Conservation (phyloP, 805 yeast species). For the Phaffomyces antillensis region DNA sequence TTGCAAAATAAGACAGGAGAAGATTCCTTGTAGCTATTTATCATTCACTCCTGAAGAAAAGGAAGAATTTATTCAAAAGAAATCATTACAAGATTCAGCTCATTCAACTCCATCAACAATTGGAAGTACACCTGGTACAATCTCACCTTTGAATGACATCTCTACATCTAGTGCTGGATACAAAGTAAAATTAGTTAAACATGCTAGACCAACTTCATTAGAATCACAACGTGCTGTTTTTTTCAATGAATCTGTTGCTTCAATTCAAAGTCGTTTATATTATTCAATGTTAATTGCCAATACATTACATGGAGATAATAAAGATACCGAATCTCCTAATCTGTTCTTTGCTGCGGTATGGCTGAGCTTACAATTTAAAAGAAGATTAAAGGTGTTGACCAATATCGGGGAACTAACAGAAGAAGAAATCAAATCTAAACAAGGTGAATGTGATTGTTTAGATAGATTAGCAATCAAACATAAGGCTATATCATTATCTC, state of each 20-base stretch:
- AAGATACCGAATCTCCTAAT: conserved; percentile 6
- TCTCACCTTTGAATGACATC: background rate
- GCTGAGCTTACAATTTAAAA: conserved; percentile 13
- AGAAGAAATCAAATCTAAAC: background rate
- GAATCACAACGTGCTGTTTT: conserved; percentile 11
- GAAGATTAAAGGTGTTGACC: conserved; percentile 5
- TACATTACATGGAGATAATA: conserved; percentile 4
- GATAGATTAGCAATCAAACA: background rate
- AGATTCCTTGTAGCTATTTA: conserved; percentile 21
- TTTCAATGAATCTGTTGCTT: conserved; percentile 8
- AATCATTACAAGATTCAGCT: background rate
- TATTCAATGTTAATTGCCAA: conserved; percentile 8
- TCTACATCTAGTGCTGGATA: background rate
- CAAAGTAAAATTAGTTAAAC: conserved; percentile 8
- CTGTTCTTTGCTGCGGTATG: conserved; percentile 10
- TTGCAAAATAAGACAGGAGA: conserved; percentile 27
- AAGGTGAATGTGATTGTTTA: conserved; percentile 2
- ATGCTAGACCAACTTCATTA: conserved; percentile 2
- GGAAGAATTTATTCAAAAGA: conserved; percentile 10
- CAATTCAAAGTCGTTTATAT: conserved; percentile 7
- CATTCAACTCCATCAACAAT: conserved; percentile 4
- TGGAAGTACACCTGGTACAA: background rate
- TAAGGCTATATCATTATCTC: conserved; percentile 6
- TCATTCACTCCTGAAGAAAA: conserved; percentile 17
- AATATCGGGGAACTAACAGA: background rate